Conservation (phyloP, 2,329 filamentous ascomycete genomes). For the Claviceps monticola region DNA sequence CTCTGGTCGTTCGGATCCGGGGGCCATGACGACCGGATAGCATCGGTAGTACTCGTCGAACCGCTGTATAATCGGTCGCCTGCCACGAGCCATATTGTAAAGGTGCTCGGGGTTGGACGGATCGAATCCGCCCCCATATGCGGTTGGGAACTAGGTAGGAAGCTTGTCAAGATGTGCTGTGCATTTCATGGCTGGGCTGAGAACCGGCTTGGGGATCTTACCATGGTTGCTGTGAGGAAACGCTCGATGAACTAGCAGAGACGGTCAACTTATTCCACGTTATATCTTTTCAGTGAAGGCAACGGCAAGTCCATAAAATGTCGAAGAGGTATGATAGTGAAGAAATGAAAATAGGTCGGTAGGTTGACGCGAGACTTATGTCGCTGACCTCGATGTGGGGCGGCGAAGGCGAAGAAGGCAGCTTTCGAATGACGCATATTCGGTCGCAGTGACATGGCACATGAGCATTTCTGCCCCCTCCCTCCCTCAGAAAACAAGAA, state of each 20-base stretch:
- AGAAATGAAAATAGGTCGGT: not conserved
- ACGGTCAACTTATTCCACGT: not conserved
- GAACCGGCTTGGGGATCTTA: not conserved
- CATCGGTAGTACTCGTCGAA: slow-evolving; percentile 99
- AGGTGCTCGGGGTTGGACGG: slow-evolving; percentile 33
- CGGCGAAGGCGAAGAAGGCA: slow-evolving; percentile 6
- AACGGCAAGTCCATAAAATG: not conserved
- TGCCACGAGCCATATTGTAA: slow-evolving; percentile 34
- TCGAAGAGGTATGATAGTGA: not conserved
- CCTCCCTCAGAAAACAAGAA: no score
- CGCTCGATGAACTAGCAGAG: not conserved
- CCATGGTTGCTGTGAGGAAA: not conserved
- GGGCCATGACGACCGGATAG: slow-evolving; percentile 90
- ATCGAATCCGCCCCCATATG: slow-evolving; percentile 30
- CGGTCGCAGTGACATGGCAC: not conserved
- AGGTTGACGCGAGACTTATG: not conserved
- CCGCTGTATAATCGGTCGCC: slow-evolving; percentile 47
- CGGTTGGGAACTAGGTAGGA: slow-evolving; percentile 11
- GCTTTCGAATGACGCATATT: slow-evolving; percentile 9
- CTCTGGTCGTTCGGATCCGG: slow-evolving; percentile 73
- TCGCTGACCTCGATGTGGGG: not conserved
- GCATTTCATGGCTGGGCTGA: not conserved
- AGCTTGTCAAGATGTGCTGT: not conserved
- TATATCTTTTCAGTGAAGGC: not conserved
- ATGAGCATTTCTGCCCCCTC: no score